A percentile compares a stretch with the other conserved stretches of the same genome.
These are phyloP conservation scores for Jaenimonas drosophilae DNA, from an alignment of 208 protist genomes.

Conservation along the genomic window DNA sequence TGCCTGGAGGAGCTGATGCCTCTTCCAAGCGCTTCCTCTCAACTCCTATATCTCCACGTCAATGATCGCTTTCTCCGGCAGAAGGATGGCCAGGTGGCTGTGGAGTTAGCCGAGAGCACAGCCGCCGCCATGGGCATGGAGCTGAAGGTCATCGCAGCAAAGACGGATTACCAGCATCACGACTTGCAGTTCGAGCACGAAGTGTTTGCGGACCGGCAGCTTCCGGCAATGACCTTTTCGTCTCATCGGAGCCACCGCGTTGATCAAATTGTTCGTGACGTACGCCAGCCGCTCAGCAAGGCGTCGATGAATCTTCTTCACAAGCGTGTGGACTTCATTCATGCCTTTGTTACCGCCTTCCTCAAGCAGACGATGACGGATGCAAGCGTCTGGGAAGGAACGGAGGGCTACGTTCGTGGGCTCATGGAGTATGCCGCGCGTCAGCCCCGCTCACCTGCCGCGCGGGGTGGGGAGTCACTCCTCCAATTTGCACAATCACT, in stretches of 20 bases:
- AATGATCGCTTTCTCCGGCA: constrained; percentile 48
- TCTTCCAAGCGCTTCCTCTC: background rate
- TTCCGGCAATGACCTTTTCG: constrained; percentile 71
- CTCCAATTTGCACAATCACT: constrained; percentile 27
- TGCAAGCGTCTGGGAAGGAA: constrained; percentile 39
- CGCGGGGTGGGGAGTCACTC: constrained; percentile 15
- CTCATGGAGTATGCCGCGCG: constrained; percentile 29
- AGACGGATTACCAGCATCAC: constrained; percentile 77
- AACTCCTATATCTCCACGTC: constrained; percentile 64
- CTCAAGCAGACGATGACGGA: constrained; percentile 7
- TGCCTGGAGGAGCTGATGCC: constrained; percentile 69
- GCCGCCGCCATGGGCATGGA: constrained; percentile 26
- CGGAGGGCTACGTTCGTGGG: constrained; percentile 38
- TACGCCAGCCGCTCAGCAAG: constrained; percentile 12
- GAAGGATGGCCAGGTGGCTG: constrained; percentile 27
- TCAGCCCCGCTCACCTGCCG: constrained; percentile 35
- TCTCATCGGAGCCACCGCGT: constrained; percentile 25
- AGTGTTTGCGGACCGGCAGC: constrained; percentile 55
- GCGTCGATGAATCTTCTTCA: constrained; percentile 12
- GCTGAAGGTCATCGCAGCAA: constrained; percentile 40
- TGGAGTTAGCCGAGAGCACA: constrained; percentile 28
- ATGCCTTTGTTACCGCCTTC: constrained; percentile 38
- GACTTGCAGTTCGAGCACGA: constrained; percentile 83
- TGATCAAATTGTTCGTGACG: constrained; percentile 58
- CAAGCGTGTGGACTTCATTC: constrained; percentile 43